Percentiles rank a stretch among this genome's conserved stretches.
Conservation (phyloP, 2,329 filamentous ascomycete genomes). For the Teratosphaeria destructans region DNA sequence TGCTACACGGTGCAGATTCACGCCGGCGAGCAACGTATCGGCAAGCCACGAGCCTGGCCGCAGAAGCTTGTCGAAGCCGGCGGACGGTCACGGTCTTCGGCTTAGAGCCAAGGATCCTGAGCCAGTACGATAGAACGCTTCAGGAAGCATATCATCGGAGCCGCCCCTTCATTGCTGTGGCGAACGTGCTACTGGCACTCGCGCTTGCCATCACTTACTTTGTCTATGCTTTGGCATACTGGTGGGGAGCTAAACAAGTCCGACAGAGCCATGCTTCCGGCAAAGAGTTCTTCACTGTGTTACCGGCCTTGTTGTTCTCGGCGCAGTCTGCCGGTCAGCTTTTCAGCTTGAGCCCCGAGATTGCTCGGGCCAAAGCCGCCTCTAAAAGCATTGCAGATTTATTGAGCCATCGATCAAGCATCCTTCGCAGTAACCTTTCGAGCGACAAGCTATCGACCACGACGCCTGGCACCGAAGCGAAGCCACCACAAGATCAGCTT, state of each 20-base stretch:
- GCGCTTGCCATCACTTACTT: conserved; percentile 38
- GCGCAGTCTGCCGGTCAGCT: conserved; percentile 38
- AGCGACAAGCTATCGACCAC: background rate
- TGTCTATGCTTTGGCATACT: conserved; percentile 39
- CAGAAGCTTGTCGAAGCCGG: conserved; percentile 57
- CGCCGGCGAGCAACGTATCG: conserved; percentile 55
- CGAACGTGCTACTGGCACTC: conserved; percentile 34
- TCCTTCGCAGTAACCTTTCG: conserved; percentile 17
- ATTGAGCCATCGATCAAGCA: conserved; percentile 30
- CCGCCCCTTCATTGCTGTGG: conserved; percentile 29
- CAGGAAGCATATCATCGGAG: conserved; percentile 31
- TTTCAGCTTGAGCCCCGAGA: conserved; percentile 37
- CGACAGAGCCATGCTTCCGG: conserved; percentile 32
- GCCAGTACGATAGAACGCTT: conserved; percentile 28
- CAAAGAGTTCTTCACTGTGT: conserved; percentile 35
- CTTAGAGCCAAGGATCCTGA: conserved; percentile 30
- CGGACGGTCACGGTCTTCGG: conserved; percentile 45
- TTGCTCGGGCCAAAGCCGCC: conserved; percentile 34
- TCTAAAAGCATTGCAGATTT: conserved; percentile 35
- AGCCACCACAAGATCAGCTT: background rate
- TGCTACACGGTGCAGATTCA: conserved; percentile 49
- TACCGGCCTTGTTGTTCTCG: conserved; percentile 37
- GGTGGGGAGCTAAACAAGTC: conserved; percentile 37
- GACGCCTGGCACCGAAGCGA: background rate
- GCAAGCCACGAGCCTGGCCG: conserved; percentile 52